Evolutionary conservation across 2,329 filamentous ascomycete genomes (phyloP).

Genomic region (Cercospora sp.): DNA sequence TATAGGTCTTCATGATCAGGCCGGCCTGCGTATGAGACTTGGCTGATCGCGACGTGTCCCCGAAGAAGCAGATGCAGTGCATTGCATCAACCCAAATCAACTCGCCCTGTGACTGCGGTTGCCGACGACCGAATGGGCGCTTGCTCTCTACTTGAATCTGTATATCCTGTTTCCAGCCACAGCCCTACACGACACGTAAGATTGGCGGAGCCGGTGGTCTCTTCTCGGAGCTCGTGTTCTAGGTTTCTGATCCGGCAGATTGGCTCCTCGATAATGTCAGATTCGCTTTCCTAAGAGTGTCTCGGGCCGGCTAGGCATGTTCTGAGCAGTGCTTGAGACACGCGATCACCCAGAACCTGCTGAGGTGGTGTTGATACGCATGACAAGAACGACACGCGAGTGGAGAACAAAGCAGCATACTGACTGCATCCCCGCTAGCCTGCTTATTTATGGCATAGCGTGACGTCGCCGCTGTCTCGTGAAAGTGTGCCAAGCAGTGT

Average conservation of each 20-base stretch:
- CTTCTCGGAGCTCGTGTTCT: neutral
- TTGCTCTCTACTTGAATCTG: neutral
- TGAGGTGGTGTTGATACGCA: neutral
- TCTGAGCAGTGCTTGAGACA: neutral
- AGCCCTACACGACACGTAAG: neutral
- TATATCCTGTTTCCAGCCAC: neutral
- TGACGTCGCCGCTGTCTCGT: conserved; percentile 6
- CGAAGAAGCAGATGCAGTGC: neutral
- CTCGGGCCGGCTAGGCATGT: neutral
- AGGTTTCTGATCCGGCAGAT: neutral
- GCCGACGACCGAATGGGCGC: neutral
- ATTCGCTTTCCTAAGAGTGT: neutral
- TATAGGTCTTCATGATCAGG: too few species aligned
- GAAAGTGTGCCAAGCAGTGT: conserved; percentile 4
- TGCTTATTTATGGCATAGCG: neutral
- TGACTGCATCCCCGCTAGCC: neutral
- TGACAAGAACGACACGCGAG: neutral
- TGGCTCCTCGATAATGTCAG: neutral
- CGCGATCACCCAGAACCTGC: neutral
- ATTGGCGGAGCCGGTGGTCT: neutral
- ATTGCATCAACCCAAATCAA: neutral
- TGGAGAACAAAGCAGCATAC: neutral
- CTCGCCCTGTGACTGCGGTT: neutral
- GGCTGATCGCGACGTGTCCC: too few species aligned
- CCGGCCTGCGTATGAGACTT: too few species aligned